Evolutionary conservation across 306 rosid species (phyloP), one percentile per base, ranked within the genome.

Genomic region (Leucaena leucocephala): DNA sequence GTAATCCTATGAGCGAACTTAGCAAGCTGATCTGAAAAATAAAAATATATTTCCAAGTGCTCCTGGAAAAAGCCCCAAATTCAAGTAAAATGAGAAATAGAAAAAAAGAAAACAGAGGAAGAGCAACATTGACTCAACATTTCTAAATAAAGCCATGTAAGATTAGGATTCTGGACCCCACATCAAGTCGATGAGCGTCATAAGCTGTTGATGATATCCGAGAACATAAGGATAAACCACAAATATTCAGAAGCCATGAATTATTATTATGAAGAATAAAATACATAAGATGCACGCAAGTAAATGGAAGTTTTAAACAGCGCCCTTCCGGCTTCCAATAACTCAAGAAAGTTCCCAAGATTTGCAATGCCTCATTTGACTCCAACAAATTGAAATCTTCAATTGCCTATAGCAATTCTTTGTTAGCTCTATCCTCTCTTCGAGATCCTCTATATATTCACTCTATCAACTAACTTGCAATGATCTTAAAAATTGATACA

Each of bases 101-200:
- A 2, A 8, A 8, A 1, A 8, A 43, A 43, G 43, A 1, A 6
- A 8, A 43, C 2, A 40, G 43, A 5, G 44, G 8, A 40, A 43
- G 12, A 43, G 46, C 13, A 43, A 46, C 16, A 46, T 46, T 13
- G 16, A 49, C 15, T 46, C 14, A 46, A 46, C 55, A 14, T 5
- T 0, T 52, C 2, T 52, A 52, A 54, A 54, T 8, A 17, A 54
- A 54, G 8, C 19, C 1, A 16, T 27, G 33, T 7, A 55, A 55
- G 19, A 5, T 10, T 8, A 21, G 11, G 12, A 55, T 55, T 19
- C 34, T 19, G 5, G 5, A 55, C 33, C 4, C 13, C 33, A 7
- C 38, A 17, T 73, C 10, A 52, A 54, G 61, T 72, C 73, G 72
- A 81, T 78, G 79, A 82, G 39, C 71, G 33, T n/a, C 54, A 68